phyloP scores from a whole-genome alignment of 1,139 yeast species.

The Geotrichum histeridarum region DNA sequence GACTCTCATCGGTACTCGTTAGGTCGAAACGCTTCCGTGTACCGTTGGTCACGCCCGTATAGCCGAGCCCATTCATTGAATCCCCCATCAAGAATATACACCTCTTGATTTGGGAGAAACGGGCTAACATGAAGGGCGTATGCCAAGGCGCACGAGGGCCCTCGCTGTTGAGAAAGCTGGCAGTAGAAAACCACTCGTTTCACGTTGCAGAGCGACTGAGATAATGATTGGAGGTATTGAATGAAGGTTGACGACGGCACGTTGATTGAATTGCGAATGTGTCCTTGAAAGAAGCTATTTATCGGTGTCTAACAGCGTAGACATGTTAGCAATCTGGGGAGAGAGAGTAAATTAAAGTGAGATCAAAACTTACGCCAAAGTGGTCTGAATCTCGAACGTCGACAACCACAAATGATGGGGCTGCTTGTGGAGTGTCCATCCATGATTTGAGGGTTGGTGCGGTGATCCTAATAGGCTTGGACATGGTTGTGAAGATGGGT shows the following conservation, averaged over 20 bases:
- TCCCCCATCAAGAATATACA: slow-evolving; percentile 79
- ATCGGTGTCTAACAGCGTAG: slow-evolving; percentile 16
- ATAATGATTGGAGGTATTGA: slow-evolving; percentile 43
- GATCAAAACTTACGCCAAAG: slow-evolving; percentile 45
- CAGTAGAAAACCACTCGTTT: slow-evolving; percentile 80
- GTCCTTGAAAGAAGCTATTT: slow-evolving; percentile 44
- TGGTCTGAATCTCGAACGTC: slow-evolving; percentile 87
- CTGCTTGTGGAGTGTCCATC: slow-evolving; percentile 25
- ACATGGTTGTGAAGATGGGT: background rate
- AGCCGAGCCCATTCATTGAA: slow-evolving; percentile 75
- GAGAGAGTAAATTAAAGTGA: background rate
- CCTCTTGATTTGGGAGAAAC: slow-evolving; percentile 43
- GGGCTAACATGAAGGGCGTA: slow-evolving; percentile 51
- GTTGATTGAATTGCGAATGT: slow-evolving; percentile 58
- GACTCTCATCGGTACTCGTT: background rate
- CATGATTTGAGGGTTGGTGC: slow-evolving; percentile 29
- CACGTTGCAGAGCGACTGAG: slow-evolving; percentile 38
- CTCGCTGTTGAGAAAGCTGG: slow-evolving; percentile 82
- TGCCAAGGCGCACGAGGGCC: slow-evolving; percentile 74
- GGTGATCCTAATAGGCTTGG: slow-evolving; percentile 14
- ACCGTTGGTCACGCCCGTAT: slow-evolving; percentile 47
- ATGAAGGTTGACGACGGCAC: slow-evolving; percentile 56
- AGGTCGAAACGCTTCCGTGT: slow-evolving; percentile 5
- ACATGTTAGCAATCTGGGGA: slow-evolving; percentile 18
- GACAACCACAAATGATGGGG: slow-evolving; percentile 49